Percentiles rank a stretch among this genome's conserved stretches.
These are phyloP conservation scores for Pseudozyma pruni DNA, from an alignment of 1,284 basidiomycete species.

Conservation along the genomic window DNA sequence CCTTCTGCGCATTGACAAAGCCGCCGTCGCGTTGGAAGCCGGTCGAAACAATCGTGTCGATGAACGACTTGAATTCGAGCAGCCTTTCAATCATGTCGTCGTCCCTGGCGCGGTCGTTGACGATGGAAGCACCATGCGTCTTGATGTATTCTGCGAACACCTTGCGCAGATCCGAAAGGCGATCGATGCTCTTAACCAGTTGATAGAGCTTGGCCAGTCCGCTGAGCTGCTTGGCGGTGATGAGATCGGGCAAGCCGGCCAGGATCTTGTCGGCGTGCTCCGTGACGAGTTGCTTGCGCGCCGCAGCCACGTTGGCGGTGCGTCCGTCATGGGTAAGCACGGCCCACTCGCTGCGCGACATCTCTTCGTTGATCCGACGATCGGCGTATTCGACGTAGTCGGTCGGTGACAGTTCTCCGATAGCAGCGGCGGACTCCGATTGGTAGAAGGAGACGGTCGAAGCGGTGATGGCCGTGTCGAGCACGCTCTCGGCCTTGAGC, in stretches of 20 bases:
- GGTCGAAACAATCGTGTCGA: constrained; percentile 47
- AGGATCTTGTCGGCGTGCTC: constrained; percentile 45
- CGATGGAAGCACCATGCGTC: constrained; percentile 45
- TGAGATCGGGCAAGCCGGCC: constrained; percentile 43
- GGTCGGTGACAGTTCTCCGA: constrained; percentile 16
- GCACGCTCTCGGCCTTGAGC: constrained; percentile 35
- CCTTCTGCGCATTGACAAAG: constrained; percentile 70
- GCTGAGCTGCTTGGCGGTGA: constrained; percentile 27
- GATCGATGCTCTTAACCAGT: constrained; percentile 41
- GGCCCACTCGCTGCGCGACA: constrained; percentile 44
- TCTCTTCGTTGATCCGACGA: constrained; percentile 43
- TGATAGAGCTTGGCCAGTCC: constrained; percentile 39
- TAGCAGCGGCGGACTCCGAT: constrained; percentile 25
- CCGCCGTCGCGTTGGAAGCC: constrained; percentile 54
- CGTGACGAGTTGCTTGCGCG: constrained; percentile 38
- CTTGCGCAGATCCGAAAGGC: constrained; percentile 40
- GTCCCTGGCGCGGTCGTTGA: constrained; percentile 54
- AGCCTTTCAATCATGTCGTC: constrained; percentile 62
- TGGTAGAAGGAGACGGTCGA: constrained; percentile 48
- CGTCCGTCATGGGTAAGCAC: constrained; percentile 28
- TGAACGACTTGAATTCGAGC: constrained; percentile 51
- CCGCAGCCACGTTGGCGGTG: constrained; percentile 27
- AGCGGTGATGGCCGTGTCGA: constrained; percentile 38
- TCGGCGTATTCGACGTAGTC: constrained; percentile 49
- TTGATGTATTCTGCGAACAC: constrained; percentile 53